A percentile compares a stretch with the other conserved stretches of the same genome.
These are phyloP conservation scores for Boechera retrofracta DNA, from an alignment of 345 rosid species.

Conservation along the genomic window DNA sequence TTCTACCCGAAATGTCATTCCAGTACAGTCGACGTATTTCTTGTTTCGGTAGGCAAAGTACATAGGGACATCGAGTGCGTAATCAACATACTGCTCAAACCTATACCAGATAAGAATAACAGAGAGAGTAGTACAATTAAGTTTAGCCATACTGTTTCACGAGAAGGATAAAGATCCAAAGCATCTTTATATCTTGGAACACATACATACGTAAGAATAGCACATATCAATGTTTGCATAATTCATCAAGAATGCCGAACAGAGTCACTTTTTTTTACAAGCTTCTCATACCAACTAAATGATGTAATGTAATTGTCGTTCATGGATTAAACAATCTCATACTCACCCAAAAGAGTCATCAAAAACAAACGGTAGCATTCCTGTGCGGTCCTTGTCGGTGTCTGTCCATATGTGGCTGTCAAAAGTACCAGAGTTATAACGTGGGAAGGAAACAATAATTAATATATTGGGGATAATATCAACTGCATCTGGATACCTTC, in stretches of 20 bases:
- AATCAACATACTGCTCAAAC: conserved; percentile 92
- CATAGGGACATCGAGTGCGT: conserved; percentile 97
- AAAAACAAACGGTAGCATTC: conserved; percentile 93
- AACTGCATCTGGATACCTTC: conserved; percentile 56
- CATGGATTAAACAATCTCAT: background rate
- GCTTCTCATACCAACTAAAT: background rate
- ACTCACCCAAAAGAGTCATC: conserved; percentile 86
- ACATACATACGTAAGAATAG: conserved; percentile 1
- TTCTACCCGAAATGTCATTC: conserved; percentile 81
- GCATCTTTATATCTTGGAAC: conserved; percentile 7
- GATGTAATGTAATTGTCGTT: background rate
- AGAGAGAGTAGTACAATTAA: background rate
- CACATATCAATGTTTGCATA: background rate
- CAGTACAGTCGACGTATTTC: conserved; percentile 71
- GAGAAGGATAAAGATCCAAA: background rate
- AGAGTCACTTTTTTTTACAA: conserved; percentile 1
- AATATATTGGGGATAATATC: background rate
- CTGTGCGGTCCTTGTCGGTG: conserved; percentile 72
- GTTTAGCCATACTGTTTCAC: background rate
- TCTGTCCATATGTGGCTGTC: conserved; percentile 76
- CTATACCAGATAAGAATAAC: conserved; percentile 50
- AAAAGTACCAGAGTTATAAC: background rate
- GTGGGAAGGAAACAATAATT: background rate
- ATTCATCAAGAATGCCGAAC: conserved; percentile 18
- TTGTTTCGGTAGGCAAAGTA: conserved; percentile 70